Base-by-base conservation (phyloP, 2,329 filamentous ascomycete species). In the Aspergillus sp. region DNA sequence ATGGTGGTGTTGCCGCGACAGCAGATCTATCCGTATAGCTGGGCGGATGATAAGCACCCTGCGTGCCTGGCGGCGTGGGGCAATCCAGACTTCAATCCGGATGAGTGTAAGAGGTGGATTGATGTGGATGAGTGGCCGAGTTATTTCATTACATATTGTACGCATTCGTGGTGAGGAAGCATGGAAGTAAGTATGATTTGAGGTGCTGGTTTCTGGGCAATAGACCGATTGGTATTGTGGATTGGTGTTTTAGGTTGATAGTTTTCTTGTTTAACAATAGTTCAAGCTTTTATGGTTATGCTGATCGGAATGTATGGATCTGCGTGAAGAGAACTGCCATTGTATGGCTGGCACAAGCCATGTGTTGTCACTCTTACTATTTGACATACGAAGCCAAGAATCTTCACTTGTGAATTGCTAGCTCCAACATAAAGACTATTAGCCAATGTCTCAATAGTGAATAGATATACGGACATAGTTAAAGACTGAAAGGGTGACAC, bases 101-200 rank as follows among this genome's bases (percentile, higher is more conserved):
- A 64, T 30, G 58, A 54, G 51, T 67, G 65, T 44, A 67, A 67
- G 39, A 19, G 59, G 19, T 13, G 59, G 13, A 65, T 67, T 56
- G 56, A 62, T 44, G 61, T 67, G 41, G 65, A 67, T 7, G 64
- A 59, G n/a, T 67, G 65, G 65, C 65, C 65, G 21, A 67, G 65
- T 52, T 67, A 67, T 48, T 67, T 67, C 23, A 67, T 67, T 55
- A 67, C 65, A 3, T 67, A 67, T 44, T 67, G 65, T 58, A 67
- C 65, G 11, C 65, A 67, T 60, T 61, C 64, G 3, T 67, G 65
- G 65, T 67, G 54, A 59, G 13, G 36, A 32, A n/a, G 10, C n/a
- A 6, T 11, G 8, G 17, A 7, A 8, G 3, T 6, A 3, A 15
- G 32, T 38, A 4, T 2, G 15, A 5, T 19, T 11, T 4, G 19